Base-by-base conservation (phyloP, 116 monocot species). In the Cymodocea nodosa region DNA sequence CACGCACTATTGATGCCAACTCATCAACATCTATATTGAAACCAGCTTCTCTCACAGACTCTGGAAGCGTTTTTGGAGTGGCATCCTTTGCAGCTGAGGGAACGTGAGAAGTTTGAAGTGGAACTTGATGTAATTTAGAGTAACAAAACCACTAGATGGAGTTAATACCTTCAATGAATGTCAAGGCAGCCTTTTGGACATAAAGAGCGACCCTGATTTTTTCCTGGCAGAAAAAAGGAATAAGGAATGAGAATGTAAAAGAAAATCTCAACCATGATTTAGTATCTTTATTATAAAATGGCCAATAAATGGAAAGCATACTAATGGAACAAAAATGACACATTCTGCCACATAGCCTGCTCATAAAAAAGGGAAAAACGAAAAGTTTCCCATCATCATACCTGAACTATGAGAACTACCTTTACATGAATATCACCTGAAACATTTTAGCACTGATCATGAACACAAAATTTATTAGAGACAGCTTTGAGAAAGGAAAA, bases 171-270 rank as follows among this genome's bases (percentile, higher is more conserved):
- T 85, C 80, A 49, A 85, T 78, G 67, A 89, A 89, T 54, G 65
- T 68, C 12, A 80, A 68, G 57, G 89, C 89, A 65, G 89, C 89
- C 74, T 70, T 82, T 55, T 82, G 75, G 17, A 85, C 85, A 64
- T 69, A 80, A 20, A 89, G 60, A 35, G 80, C 83, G 50, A 85
- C 74, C 58, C 87, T 74, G 49, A 87, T 62, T 40, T 76, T 81
- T 63, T 87, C 87, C 87, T 87, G 79, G 11, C 24, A 35, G 52
- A 51, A 51, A 51, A 65, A 4, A 57, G 39, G 11, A 68, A 23
- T 18, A 16, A 20, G 54, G 3, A 54, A 54, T 54, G 36, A 24
- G 10, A 68, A 68, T 56, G 68, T 5, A 17, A 18, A 19, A 54
- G 6, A n/a, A 18, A 54, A 20, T 12, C 8, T 19, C 54, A 54